Evolutionary conservation across 148 eudicot genomes (phyloP), one percentile per base, ranked within the genome.

Genomic region (Gaultheria prostrata): DNA sequence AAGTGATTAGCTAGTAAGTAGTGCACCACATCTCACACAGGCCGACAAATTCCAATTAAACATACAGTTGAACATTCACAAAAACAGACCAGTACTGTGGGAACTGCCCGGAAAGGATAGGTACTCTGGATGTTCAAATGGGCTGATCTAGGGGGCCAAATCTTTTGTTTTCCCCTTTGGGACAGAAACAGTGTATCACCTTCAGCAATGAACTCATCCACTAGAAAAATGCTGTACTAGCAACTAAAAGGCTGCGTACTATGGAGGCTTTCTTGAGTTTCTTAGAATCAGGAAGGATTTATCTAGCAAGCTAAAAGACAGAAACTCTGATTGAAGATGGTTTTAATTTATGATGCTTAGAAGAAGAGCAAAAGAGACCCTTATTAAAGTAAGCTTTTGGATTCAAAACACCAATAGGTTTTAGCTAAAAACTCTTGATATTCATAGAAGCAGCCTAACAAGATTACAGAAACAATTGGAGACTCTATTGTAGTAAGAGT

Each of bases 91-190:
- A 43, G 50, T 73, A 39, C 50, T 1, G 48, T 1, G 6, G 46
- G 48, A 35, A 43, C 50, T 33, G n/a, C 71, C 32, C 26, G 49
- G 3, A 8, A 73, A 8, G 46, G n/a, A 73, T 20, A 28, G 74
- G 45, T 70, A 32, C 43, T 70, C 74, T 32, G 74, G 74, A 70
- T 70, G 8, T 70, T 70, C 74, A 70, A 30, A 70, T 32, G 74
- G 74, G 45, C 18, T 7, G 6, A 43, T 30, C 8, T 14, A 24
- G 33, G 71, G 14, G 74, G 74, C 43, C 21, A 13, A 28, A 15
- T 28, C 17, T 32, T 70, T 70, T 32, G 18, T 6, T 1, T 15
- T 32, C 21, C 20, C 74, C 43, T 70, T 32, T 1, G 3, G 20
- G 10, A 30, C 33, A 26, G 32, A 65, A 65, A 65, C 32, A 26